phyloP scores from a whole-genome alignment of 1,284 basidiomycete species.

The Tilletia walkeri region DNA sequence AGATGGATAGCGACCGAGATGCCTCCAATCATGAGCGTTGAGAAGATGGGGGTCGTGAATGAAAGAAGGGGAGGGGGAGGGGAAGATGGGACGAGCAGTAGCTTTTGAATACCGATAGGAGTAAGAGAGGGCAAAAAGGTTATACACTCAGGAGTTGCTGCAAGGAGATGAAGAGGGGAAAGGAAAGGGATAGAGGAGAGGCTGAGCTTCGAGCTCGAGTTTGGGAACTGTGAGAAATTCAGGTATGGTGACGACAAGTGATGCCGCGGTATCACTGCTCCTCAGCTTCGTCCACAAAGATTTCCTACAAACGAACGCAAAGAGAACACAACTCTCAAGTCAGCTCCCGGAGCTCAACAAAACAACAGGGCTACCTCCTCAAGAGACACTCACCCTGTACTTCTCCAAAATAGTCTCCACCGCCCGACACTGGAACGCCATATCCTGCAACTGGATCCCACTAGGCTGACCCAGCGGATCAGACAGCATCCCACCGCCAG shows the following conservation, averaged over 20 bases:
- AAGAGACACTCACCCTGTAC: slow-evolving; percentile 27
- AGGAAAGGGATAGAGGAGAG: not conserved
- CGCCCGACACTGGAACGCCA: slow-evolving; percentile 51
- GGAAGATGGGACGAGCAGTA: too few species aligned
- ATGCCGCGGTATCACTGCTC: not conserved
- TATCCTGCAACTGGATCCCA: slow-evolving; percentile 46
- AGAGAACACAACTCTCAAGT: not conserved
- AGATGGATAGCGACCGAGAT: too few species aligned
- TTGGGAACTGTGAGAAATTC: too few species aligned
- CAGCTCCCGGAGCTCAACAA: not conserved
- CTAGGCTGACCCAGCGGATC: slow-evolving; percentile 16
- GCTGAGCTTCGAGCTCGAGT: too few species aligned
- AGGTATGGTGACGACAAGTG: too few species aligned
- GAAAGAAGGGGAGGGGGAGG: too few species aligned
- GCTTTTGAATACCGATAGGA: too few species aligned
- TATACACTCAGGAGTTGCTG: too few species aligned
- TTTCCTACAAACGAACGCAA: not conserved
- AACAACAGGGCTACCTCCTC: not conserved
- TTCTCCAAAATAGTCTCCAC: slow-evolving; percentile 54
- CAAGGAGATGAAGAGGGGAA: not conserved
- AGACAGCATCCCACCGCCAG: not conserved
- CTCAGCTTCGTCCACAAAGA: slow-evolving; percentile 15
- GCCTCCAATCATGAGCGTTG: too few species aligned
- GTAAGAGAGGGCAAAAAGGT: too few species aligned
- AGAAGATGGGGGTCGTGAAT: too few species aligned